Base-by-base conservation (phyloP, 495 filamentous ascomycete genomes). In the Neurospora sp. region DNA sequence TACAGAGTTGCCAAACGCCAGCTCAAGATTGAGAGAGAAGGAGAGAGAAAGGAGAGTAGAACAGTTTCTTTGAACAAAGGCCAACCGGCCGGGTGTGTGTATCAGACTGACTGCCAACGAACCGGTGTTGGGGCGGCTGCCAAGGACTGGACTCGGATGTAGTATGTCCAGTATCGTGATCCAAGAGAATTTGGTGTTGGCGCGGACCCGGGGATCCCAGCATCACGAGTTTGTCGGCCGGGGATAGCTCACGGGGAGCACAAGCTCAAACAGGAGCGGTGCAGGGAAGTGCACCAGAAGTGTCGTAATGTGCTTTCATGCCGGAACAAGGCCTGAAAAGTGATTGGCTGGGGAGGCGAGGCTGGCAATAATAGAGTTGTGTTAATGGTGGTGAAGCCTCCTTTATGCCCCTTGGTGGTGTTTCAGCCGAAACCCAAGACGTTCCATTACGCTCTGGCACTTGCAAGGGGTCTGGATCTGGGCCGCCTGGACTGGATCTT, bases 391-490 rank as follows among this genome's bases (percentile, higher is more conserved):
- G 37, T 40, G 70, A 71, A 69, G 20, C 40, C 68, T 70, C 48
- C 59, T 40, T 27, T 27, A 74, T 69, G 76, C 75, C 44, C 79
- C 77, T 74, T 72, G 59, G 72, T 41, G 68, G 72, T 76, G 81
- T 83, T 83, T 83, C 81, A 81, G 75, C 70, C 78, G 81, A 82
- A 81, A 81, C 81, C 74, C 53, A 61, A 75, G 73, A 69, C 73
- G 81, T 81, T 75, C 74, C 79, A 80, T 75, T 73, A 71, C 68
- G 75, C 71, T 46, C 41, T 70, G 68, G 40, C 40, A 39, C 68
- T 61, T 61, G 53, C 53, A 66, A 66, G 27, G 53, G 27, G 27
- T 31, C 53, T 66, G 53, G 53, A 66, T 66, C 53, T 66, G 53
- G 31, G 12, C 53, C 53, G 7, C 53, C 27, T 6, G 53, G 27